Conservation (phyloP, 2,329 filamentous ascomycete species). For the Microdochium trichocladiopsis region DNA sequence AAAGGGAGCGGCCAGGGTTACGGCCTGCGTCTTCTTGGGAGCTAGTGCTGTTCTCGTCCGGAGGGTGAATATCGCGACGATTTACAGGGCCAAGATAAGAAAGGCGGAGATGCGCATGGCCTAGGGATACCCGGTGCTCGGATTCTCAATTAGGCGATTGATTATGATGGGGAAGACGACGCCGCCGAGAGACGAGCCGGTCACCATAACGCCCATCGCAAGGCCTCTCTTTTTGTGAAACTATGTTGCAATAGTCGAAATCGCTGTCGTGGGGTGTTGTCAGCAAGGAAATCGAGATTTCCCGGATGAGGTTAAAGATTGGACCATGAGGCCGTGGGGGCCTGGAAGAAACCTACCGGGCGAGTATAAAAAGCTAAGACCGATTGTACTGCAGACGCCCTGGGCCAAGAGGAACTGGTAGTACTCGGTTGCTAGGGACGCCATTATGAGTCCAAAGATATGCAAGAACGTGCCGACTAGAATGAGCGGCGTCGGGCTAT, state of each 20-base stretch:
- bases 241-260: slow-evolving; percentile 32
- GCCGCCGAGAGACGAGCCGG: too few relatives aligned
- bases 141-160: slow-evolving; percentile 35
- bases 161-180: slow-evolving; percentile 50
- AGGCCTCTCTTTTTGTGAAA: slow-evolving; percentile 38
- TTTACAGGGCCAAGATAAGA: too few relatives aligned
- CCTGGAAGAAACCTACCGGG: slow-evolving; percentile 13
- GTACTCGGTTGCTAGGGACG: too few relatives aligned
- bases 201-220: slow-evolving; percentile 41
- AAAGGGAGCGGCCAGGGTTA: too few relatives aligned
- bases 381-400: slow-evolving; percentile 19
- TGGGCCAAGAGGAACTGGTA: too few relatives aligned
- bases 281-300: slow-evolving; percentile 18
- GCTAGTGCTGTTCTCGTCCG: slow-evolving; percentile 26
- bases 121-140: slow-evolving; percentile 33
- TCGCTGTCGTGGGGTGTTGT: slow-evolving; percentile 24
- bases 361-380: slow-evolving; percentile 34
- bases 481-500: slow-evolving; percentile 49
- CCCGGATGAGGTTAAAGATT: not conserved
- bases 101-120: slow-evolving; percentile 28
- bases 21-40: slow-evolving; percentile 31
- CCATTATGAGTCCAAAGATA: too few relatives aligned
- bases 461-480: slow-evolving; percentile 41
- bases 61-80: slow-evolving; percentile 22
- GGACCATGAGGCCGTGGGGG: not conserved